phyloP scores from a whole-genome alignment of 129 eudicot genomes.

The Lactuca sativa region DNA sequence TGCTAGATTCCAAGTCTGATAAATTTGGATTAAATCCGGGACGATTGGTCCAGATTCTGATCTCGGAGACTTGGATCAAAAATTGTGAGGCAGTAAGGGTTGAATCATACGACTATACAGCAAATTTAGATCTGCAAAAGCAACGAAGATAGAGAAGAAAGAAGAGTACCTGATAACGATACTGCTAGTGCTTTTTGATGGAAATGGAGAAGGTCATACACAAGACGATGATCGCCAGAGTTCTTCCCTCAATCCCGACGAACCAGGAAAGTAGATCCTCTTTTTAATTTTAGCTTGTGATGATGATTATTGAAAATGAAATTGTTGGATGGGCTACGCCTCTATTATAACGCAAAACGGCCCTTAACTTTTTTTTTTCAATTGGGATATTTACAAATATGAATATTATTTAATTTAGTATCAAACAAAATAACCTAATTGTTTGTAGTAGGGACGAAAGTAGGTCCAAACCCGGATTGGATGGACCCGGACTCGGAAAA shows the following conservation, averaged over 20 bases:
- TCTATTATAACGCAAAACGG: not conserved
- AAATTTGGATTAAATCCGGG: not conserved
- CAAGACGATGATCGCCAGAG: constrained; percentile 6
- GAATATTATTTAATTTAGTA: too few species aligned
- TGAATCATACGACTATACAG: constrained; percentile 8
- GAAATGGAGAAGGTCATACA: constrained; percentile 19
- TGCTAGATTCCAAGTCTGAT: not conserved
- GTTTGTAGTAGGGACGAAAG: too few species aligned
- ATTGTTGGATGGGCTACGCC: constrained; percentile 18
- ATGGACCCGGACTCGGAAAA: too few species aligned
- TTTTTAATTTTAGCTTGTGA: constrained; percentile 3
- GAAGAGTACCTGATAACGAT: constrained; percentile 15
- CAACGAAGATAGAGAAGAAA: not conserved
- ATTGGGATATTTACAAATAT: too few species aligned
- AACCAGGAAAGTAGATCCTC: not conserved
- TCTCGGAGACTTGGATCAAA: constrained; percentile 12
- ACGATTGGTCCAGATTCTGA: not conserved
- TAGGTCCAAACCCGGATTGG: too few species aligned
- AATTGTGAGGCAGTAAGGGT: constrained; percentile 12
- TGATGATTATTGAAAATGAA: not conserved
- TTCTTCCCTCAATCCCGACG: not conserved
- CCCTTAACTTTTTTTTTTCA: not conserved
- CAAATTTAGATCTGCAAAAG: constrained; percentile 18
- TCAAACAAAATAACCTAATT: too few species aligned
- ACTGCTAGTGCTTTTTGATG: constrained; percentile 12